Conservation (phyloP, 768 basidiomycete species). For the Dioszegia aurantiaca region DNA sequence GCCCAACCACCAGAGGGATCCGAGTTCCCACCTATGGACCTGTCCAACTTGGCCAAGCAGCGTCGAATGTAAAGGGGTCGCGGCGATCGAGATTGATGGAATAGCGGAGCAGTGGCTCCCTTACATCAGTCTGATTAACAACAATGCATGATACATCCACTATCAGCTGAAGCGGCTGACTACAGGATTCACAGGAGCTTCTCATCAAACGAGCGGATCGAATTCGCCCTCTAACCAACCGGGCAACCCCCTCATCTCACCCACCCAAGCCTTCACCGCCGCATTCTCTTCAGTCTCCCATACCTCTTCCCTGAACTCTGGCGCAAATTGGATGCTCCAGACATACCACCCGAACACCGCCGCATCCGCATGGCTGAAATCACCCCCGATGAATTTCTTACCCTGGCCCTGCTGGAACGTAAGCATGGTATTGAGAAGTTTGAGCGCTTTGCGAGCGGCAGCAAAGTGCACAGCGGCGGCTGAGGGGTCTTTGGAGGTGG, state of each 20-base stretch:
- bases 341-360: slow-evolving; percentile 10
- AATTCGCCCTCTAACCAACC: slow-evolving; percentile 3
- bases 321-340: not conserved
- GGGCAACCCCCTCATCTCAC: not conserved
- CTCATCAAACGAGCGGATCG: not conserved
- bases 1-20: slow-evolving; percentile 88
- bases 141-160: too few relatives aligned
- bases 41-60: slow-evolving; percentile 38
- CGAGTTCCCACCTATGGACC: slow-evolving; percentile 51
- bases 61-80: slow-evolving; percentile 30
- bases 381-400: slow-evolving; percentile 12
- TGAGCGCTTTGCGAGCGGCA: not conserved
- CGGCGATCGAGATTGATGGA: too few relatives aligned
- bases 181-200: not conserved
- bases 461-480: not conserved
- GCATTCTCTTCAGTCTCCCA: slow-evolving; percentile 4
- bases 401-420: slow-evolving; percentile 1
- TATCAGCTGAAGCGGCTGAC: too few relatives aligned
- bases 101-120: too few relatives aligned
- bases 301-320: slow-evolving; percentile 3
- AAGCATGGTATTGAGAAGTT: slow-evolving; percentile 9
- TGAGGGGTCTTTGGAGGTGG: not conserved
- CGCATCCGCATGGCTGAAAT: slow-evolving; percentile 11
- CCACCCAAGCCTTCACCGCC: slow-evolving; percentile 5
- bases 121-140: too few relatives aligned